Base-by-base conservation (phyloP, 1,284 basidiomycete species). In the Singerocomus rubriflavus region DNA sequence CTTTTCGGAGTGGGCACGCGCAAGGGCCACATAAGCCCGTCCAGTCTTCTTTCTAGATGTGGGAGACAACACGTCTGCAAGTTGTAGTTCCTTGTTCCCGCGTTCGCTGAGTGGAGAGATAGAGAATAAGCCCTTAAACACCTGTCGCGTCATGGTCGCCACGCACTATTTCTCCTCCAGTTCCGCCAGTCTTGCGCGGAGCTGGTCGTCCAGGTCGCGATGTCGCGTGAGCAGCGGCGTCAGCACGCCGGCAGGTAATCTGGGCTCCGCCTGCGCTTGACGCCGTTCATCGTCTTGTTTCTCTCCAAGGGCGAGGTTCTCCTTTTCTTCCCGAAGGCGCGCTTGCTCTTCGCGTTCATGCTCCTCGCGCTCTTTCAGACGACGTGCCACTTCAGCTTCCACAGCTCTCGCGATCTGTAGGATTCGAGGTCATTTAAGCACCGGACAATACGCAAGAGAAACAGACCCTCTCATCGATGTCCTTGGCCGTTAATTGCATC, bases 1-100 rank as follows among this genome's bases (percentile, higher is more conserved):
- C 86, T 86, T 85, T 67, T 87, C 82, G 4, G 85, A 85, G 65
- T 87, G 83, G n/a, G 82, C 77, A 27, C 87, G 74, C 13, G 87
- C 88, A 16, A 88, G 78, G 21, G 84, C 78, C 32, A 89, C 84
- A 61, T 87, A 88, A 4, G 86, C 85, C 21, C 84, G 73, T 11
- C 87, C 86, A 0, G 81, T 84, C 71, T 85, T 86, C 76, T 88
- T 89, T 65, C 78, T 80, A 8, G 85, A 85, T 25, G 78, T 72
- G 4, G 87, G 85, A 5, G 85, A 86, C 47, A 88, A 68, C 5
- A 77, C 77, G 57, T 80, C 79, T 11, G 79, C 79, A 14, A 82
- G 72, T 45, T 80, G 76, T 9, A 73, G 64, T 50, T 86, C 84
- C 61, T 79, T 79, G 59, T 73, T 79, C 8, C 77, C 77, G 55